Evolutionary conservation across 2,329 filamentous ascomycete genomes (phyloP).

Genomic region (Mariannaea elegans): DNA sequence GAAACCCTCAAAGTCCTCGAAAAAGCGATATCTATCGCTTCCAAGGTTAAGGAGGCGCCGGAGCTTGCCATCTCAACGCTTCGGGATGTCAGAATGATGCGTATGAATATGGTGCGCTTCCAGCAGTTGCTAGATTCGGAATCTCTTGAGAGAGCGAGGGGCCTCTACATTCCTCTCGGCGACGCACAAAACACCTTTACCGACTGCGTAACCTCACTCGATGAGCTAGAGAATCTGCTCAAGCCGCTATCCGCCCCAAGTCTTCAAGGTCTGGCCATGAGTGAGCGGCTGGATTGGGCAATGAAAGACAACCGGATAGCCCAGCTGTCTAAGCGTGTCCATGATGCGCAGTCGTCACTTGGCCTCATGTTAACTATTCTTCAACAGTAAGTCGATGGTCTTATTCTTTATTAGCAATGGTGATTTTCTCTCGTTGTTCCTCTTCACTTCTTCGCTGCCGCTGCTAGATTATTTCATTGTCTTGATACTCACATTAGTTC

Average conservation of each 20-base stretch:
- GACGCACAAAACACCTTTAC: conserved; percentile 6
- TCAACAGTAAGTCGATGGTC: neutral
- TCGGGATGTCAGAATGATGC: conserved; percentile 7
- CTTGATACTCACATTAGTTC: neutral
- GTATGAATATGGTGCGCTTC: conserved; percentile 6
- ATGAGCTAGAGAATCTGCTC: neutral
- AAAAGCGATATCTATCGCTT: conserved; percentile 1
- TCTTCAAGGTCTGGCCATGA: neutral
- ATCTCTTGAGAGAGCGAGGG: neutral
- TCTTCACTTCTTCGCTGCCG: too few relatives aligned
- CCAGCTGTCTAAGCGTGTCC: conserved; percentile 1
- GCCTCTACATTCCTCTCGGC: neutral
- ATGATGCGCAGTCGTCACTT: conserved; percentile 4
- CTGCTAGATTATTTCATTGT: neutral
- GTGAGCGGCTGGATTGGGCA: conserved; percentile 3
- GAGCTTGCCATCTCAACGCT: conserved; percentile 4
- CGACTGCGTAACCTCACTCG: conserved; percentile 3
- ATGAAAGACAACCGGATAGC: conserved; percentile 3
- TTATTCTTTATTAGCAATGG: neutral
- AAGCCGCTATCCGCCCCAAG: neutral
- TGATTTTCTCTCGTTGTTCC: too few relatives aligned
- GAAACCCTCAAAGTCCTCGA: conserved; percentile 9
- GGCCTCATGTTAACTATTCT: conserved; percentile 6
- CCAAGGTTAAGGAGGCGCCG: conserved; percentile 1
- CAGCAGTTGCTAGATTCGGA: neutral